These are phyloP conservation scores for Rhizopus microsporus DNA, from an alignment of 371 early-diverging fungal genomes.

Conservation along the genomic window DNA sequence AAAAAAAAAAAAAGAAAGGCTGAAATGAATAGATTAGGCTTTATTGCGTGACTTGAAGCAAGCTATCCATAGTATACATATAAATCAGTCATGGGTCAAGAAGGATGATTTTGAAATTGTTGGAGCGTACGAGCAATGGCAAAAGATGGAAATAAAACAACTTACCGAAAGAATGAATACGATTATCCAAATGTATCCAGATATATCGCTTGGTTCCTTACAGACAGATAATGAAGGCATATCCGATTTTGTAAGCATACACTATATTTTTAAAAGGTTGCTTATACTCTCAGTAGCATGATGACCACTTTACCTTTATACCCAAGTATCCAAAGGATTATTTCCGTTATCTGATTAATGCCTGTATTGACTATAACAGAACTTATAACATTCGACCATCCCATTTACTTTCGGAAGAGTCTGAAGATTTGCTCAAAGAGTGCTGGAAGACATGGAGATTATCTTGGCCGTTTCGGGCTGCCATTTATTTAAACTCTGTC, in stretches of 20 bases:
- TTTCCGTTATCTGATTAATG: constrained; percentile 43
- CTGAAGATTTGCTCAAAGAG: constrained; percentile 58
- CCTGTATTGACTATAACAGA: constrained; percentile 44
- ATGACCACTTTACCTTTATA: constrained; percentile 30
- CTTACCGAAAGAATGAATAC: constrained; percentile 31
- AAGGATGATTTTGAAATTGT: constrained; percentile 25
- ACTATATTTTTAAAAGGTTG: neutral
- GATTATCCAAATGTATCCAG: constrained; percentile 33
- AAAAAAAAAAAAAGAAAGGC: neutral
- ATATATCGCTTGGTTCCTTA: constrained; percentile 16
- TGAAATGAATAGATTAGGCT: constrained; percentile 16
- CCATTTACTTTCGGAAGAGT: constrained; percentile 38
- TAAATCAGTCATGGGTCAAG: constrained; percentile 26
- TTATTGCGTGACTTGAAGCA: constrained; percentile 32
- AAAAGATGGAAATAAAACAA: constrained; percentile 34
- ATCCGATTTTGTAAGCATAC: neutral
- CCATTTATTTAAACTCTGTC: constrained; percentile 57
- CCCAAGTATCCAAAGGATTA: constrained; percentile 47
- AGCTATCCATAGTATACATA: constrained; percentile 33
- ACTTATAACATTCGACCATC: neutral
- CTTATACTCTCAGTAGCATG: neutral
- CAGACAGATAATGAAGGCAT: neutral
- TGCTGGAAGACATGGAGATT: constrained; percentile 65
- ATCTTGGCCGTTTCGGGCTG: constrained; percentile 56
- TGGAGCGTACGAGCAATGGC: constrained; percentile 35